These are phyloP conservation scores for Lizonia empirigonia DNA, from an alignment of 2,329 filamentous ascomycete species.

Conservation along the genomic window DNA sequence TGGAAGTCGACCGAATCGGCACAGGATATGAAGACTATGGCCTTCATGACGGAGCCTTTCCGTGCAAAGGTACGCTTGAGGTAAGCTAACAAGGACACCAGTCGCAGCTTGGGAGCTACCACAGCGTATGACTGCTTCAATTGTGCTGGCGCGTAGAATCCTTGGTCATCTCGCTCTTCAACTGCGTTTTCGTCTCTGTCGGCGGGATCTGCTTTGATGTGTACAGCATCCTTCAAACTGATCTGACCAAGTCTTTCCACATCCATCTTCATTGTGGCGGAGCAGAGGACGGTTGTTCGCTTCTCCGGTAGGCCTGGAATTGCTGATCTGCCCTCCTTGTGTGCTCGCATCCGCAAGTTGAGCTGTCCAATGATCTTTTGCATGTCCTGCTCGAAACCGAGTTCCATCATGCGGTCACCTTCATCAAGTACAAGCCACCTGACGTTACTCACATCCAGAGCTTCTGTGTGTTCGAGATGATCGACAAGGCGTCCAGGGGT, in stretches of 20 bases:
- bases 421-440: slow-evolving; percentile 95
- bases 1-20: slow-evolving; percentile 98
- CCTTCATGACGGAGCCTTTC: slow-evolving; percentile 92
- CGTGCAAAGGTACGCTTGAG: slow-evolving; percentile 87
- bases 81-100: slow-evolving; percentile 84
- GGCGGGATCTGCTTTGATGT: slow-evolving; percentile 72
- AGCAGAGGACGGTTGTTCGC: slow-evolving; percentile 88
- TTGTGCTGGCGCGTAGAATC: slow-evolving; percentile 85
- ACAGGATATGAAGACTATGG: slow-evolving; percentile 95
- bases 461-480: slow-evolving; percentile 91
- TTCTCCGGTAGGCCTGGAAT: slow-evolving; percentile 72
- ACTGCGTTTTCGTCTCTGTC: slow-evolving; percentile 58
- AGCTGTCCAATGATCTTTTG: slow-evolving; percentile 83
- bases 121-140: slow-evolving; percentile 91
- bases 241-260: slow-evolving; percentile 94
- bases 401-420: slow-evolving; percentile 96
- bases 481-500: slow-evolving; percentile 91
- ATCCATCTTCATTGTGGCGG: slow-evolving; percentile 97
- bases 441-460: slow-evolving; percentile 83
- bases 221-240: slow-evolving; percentile 88
- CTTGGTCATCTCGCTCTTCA: slow-evolving; percentile 54
- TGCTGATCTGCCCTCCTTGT: slow-evolving; percentile 64
- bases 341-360: slow-evolving; percentile 65
- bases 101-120: slow-evolving; percentile 83
- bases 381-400: slow-evolving; percentile 95